Evolutionary conservation across 148 eudicot species (phyloP), one percentile per base, ranked within the genome.

Genomic region (Rhododendron henanense): DNA sequence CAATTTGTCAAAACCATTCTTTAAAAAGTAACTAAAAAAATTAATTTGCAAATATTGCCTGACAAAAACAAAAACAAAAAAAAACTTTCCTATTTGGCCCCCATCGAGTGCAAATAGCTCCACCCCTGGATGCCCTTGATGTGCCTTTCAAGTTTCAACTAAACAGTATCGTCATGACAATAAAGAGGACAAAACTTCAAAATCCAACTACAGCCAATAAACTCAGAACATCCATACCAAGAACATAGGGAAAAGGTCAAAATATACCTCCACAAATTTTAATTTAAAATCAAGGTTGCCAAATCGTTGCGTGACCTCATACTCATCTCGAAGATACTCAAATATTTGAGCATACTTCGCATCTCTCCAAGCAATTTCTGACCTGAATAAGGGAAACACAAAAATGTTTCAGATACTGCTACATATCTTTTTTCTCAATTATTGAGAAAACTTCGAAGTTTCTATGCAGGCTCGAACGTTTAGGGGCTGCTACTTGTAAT

Each of bases 311-410:
- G 97, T 83, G 84, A 96, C 94, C 88, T 96, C 99, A 63, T 93
- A 96, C 84, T 96, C 99, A 84, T 96, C 99, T 7, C 98, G 91
- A 45, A 95, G 93, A 89, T 96, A 96, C 86, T 95, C 99, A 48
- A 88, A 89, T 87, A 96, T 94, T 86, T 90, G 92, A 5, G 98
- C 97, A 86, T 94, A 96, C 89, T 93, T 96, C 67, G 99, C 98
- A 59, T 93, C 94, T 84, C 97, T 94, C 99, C 98, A 95, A 86
- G 99, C 99, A 90, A 96, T 96, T 92, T 96, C 99, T 65, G 99
- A 96, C 90, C 99, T 96, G 92, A 83, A 78, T 33, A 86, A 86
- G 19, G 74, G 51, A 33, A 83, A 33, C 21, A 45, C 23, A 84
- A n/a, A 59, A n/a, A 73, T 15, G 57, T 74, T 73, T 69, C 8